Evolutionary conservation across 306 rosid genomes (phyloP), one percentile per base, ranked within the genome.

Genomic region (Comarum palustre): DNA sequence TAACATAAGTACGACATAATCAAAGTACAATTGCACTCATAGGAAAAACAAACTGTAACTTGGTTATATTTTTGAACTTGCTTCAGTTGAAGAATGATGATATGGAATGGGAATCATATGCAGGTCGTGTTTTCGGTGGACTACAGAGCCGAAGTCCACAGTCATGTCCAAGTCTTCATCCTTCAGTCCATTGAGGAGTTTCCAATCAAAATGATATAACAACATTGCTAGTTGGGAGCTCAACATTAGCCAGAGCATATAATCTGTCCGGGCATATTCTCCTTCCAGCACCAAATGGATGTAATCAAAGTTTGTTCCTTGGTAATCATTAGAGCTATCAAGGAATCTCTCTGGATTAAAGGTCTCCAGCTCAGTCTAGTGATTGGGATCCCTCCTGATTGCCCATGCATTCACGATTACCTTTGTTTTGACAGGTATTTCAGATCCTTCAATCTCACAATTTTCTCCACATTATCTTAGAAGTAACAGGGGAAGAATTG

Each of bases 161-260:
- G 71, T 48, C 77, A 74, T 63, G 63, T 63, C 63, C 17, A 74
- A 3, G 31, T 63, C 71, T 16, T 74, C 71, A 32, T 62, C 4
- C 27, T 36, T 32, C 69, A 63, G 15, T 36, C 62, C 77, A 63
- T 3, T 48, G 0, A 71, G 77, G 39, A 63, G 63, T 34, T 73
- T 63, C 77, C 77, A 73, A 73, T 73, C 71, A 15, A 73, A 73
- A 63, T 73, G 77, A 59, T 73, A 63, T 8, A 48, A 38, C 38
- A 73, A 63, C 24, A 47, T 31, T 47, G 77, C n/a, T n/a, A n/a
- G n/a, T n/a, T 29, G 31, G 31, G 31, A 29, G 31, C 31, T 29
- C 31, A 29, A 29, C 31, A 29, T 29, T 29, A 29, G 31, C 31
- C 31, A 29, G 31, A 29, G 31, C 31, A 29, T 29, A 29, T 29